Percentiles rank a stretch among this genome's conserved stretches.
Evolutionary conservation across 192 early-diverging fungal species (phyloP).

Genomic region (Coemansia sp.): DNA sequence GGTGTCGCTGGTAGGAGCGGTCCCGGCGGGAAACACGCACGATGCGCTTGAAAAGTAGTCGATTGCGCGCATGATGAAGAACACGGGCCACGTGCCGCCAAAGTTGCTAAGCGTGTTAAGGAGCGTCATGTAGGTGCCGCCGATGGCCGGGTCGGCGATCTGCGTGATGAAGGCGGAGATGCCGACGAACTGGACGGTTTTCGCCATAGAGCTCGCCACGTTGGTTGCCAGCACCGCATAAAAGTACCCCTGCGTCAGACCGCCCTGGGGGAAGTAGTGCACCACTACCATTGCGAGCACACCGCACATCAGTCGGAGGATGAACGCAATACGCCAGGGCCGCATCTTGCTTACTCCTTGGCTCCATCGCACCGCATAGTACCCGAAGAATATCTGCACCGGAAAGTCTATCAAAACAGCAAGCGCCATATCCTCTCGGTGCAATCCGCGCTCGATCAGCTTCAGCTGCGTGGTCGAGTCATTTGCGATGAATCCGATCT

Average conservation of each 20-base stretch:
- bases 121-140: conserved; percentile 85
- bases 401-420: conserved; percentile 95
- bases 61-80: conserved; percentile 89
- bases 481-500: conserved; percentile 95
- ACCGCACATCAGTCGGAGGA: conserved; percentile 79
- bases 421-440: conserved; percentile 92
- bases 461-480: conserved; percentile 94
- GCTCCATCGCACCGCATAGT: conserved; percentile 96
- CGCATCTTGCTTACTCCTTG: conserved; percentile 77
- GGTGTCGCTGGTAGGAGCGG: conserved; percentile 15
- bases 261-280: conserved; percentile 69
- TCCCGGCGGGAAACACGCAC: conserved; percentile 59
- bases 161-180: conserved; percentile 93
- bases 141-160: conserved; percentile 94
- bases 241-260: conserved; percentile 71
- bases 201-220: conserved; percentile 83
- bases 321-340: conserved; percentile 93
- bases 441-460: conserved; percentile 90
- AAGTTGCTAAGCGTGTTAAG: conserved; percentile 95
- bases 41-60: conserved; percentile 84
- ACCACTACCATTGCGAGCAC: conserved; percentile 84
- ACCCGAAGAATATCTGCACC: conserved; percentile 94
- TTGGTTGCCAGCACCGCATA: conserved; percentile 74
- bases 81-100: conserved; percentile 96
- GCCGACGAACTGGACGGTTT: conserved; percentile 94